Evolutionary conservation across 768 basidiomycete genomes (phyloP), one percentile per base, ranked within the genome.

Genomic region (Boletellus sp.): DNA sequence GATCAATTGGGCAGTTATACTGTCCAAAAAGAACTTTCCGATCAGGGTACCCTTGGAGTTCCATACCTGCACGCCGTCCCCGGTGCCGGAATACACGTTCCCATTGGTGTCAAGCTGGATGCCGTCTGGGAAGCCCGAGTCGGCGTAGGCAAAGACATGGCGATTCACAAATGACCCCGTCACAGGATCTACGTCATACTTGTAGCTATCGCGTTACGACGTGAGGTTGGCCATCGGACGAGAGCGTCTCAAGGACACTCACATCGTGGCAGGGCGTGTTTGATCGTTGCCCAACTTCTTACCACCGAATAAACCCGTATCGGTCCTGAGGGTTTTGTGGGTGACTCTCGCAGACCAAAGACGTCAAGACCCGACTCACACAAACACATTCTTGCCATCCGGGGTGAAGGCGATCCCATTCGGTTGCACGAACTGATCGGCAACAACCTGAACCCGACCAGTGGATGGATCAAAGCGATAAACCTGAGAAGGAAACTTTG

Each of bases 401-500:
- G 72, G 67, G 15, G 77, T 78, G 63, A 90, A 85, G 0, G 86
- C 84, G 46, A 91, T 78, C 2, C 89, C 90, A 58, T 92, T 92
- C 37, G 77, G 78, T 55, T 77, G 78, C 50, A 78, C 75, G 60
- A 91, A 85, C n/a, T 82, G 85, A 55, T 88, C 84, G 0, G 90
- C 90, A 3, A 90, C 84, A 8, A 85, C 83, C 3, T 78, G 78
- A 1, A 91, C 78, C 15, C 76, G 66, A 6, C 85, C 77, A 1
- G 81, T 85, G 7, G 73, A 72, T 9, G 84, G 80, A 60, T 89
- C 81, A n/a, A 58, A 81, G 13, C 85, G 77, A 63, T 94, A 93
- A 5, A 90, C 86, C 58, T 90, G 87, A 41, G 77, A 83, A 3
- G 85, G 88, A 44, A 89, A 61, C 39, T 80, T 74, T 6, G 86